These are phyloP conservation scores for Drosera capensis DNA, from an alignment of 148 eudicot genomes.

Conservation along the genomic window DNA sequence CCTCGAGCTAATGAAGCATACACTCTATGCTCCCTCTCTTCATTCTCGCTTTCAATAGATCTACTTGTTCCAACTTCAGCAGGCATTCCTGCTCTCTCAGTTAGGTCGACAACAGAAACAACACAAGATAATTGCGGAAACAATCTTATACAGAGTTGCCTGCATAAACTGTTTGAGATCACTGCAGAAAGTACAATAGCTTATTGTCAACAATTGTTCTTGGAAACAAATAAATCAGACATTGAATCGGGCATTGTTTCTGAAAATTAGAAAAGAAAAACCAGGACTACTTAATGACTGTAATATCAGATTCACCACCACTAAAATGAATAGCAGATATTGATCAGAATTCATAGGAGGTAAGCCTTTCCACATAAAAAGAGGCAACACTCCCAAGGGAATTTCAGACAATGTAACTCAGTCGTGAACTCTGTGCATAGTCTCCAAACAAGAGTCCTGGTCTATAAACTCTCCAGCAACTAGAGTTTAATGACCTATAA, in stretches of 20 bases:
- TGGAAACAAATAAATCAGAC: background rate
- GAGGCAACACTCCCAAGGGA: too few relatives aligned
- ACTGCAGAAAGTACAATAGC: conserved; percentile 31
- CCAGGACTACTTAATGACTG: too few relatives aligned
- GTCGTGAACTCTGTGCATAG: too few relatives aligned
- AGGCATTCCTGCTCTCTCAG: conserved; percentile 5
- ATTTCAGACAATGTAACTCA: too few relatives aligned
- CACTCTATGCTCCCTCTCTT: conserved; percentile 33
- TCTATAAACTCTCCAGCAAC: too few relatives aligned
- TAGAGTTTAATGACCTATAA: too few relatives aligned
- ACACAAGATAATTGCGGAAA: conserved; percentile 50
- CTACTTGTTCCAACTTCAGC: conserved; percentile 30
- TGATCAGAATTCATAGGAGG: too few relatives aligned
- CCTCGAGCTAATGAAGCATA: conserved; percentile 43
- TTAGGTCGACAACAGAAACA: conserved; percentile 16
- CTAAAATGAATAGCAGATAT: too few relatives aligned
- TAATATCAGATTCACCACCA: too few relatives aligned
- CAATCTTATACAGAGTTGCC: conserved; percentile 40
- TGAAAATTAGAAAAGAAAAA: conserved; percentile 1
- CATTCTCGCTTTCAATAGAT: conserved; percentile 22
- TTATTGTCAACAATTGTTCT: background rate
- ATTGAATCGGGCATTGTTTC: background rate
- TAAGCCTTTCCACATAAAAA: too few relatives aligned
- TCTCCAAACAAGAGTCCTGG: too few relatives aligned
- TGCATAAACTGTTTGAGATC: conserved; percentile 46